Evolutionary conservation across 2,329 filamentous ascomycete genomes (phyloP), one percentile per base, ranked within the genome.

Genomic region (Gliomastix tumulicola): DNA sequence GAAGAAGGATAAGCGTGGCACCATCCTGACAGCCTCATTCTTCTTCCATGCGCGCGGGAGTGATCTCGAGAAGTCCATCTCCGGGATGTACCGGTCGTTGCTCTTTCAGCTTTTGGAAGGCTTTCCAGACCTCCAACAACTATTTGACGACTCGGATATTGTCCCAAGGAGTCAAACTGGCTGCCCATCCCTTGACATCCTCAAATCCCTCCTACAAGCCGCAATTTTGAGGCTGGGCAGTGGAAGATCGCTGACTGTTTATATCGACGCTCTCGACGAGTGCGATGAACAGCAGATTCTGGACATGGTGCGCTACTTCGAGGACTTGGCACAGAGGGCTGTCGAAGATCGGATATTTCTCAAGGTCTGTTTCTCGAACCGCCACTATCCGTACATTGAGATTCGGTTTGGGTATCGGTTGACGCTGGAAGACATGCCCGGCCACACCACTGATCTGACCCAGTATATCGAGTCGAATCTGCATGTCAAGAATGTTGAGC

Each of bases 51-150:
- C 66, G 0, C 49, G 64, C 37, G 68, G 67, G 1, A 49, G 54
- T 1, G 21, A 49, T 5, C 46, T 69, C 8, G 68, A 77, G 32
- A 70, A 56, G 36, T 63, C 69, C 0, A 54, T 58, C 0, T 19
- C 51, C 0, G 73, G 74, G 0, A 60, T 78, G 49, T 75, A 73
- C 42, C 59, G 71, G 4, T 69, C 69, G 0, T 37, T 78, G 1
- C 37, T 77, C 0, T 41, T 54, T 2, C 69, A 77, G 27, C 47
- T 77, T 0, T 48, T 77, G 0, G 18, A 54, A 0, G 43, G 49
- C 1, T 39, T 51, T 1, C 50, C 57, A 0, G 49, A 62, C 0
- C 47, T 71, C 0, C 56, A 61, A 35, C 13, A 40, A 0, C 43
- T 60, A 0, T 41, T 69, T 0, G 51, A 63, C 4, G 17, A 38